These are phyloP conservation scores for Trichoderma guizhouense DNA, from an alignment of 2,329 filamentous ascomycete genomes.

Conservation along the genomic window DNA sequence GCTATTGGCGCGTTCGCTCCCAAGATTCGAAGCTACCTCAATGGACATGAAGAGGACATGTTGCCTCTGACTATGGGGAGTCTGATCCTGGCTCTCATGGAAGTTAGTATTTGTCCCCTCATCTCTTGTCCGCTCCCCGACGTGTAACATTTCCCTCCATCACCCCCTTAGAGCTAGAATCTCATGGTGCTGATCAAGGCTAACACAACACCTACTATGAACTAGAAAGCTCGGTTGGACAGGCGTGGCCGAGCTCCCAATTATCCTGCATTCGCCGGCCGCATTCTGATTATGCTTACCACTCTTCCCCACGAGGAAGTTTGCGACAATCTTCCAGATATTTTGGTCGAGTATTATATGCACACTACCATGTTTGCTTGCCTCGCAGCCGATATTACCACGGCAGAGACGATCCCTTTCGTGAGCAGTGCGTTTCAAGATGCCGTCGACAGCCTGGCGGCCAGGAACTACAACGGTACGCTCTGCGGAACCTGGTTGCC, in stretches of 20 bases:
- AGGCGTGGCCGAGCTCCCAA: conserved; percentile 45
- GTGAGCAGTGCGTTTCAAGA: conserved; percentile 32
- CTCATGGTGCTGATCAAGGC: not conserved
- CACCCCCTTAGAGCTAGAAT: not conserved
- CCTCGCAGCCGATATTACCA: conserved; percentile 40
- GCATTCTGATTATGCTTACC: conserved; percentile 38
- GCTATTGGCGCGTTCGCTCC: conserved; percentile 36
- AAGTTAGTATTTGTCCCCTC: conserved; percentile 33
- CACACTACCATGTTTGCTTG: conserved; percentile 46
- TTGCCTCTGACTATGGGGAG: conserved; percentile 43
- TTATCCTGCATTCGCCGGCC: conserved; percentile 43
- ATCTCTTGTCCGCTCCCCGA: not conserved
- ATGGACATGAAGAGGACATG: conserved; percentile 32
- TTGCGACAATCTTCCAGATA: conserved; percentile 39
- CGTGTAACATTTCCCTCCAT: not conserved
- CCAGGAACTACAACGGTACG: conserved; percentile 35
- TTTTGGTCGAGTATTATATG: conserved; percentile 48
- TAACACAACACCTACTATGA: not conserved
- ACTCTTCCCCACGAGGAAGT: conserved; percentile 31
- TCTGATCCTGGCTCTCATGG: conserved; percentile 45
- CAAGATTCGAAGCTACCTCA: conserved; percentile 34
- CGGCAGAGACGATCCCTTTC: conserved; percentile 29
- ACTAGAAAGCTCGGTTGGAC: conserved; percentile 41
- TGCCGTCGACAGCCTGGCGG: conserved; percentile 27
- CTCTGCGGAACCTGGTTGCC: conserved; percentile 40